These are phyloP conservation scores for Hymenoscyphus albidus DNA, from an alignment of 2,329 filamentous ascomycete species.

Conservation along the genomic window DNA sequence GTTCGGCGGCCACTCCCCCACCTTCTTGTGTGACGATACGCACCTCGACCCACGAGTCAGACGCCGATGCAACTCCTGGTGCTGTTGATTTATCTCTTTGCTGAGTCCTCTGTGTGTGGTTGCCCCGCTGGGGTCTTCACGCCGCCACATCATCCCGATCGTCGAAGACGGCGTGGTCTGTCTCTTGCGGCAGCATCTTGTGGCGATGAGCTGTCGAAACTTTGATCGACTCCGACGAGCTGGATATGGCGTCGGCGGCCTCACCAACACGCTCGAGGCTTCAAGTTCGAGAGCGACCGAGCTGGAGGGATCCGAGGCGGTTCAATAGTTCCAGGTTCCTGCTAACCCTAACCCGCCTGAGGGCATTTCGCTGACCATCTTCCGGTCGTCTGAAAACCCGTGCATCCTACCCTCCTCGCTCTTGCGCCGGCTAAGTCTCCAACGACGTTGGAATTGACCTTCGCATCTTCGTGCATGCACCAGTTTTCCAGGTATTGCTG, in stretches of 20 bases:
- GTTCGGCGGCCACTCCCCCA: neutral
- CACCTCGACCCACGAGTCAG: constrained; percentile 7
- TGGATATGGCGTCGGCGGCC: neutral
- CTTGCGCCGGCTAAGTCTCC: constrained; percentile 7
- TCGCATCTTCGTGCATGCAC: constrained; percentile 11
- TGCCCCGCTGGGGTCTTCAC: constrained; percentile 3
- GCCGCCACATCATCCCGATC: neutral
- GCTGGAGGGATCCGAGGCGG: neutral
- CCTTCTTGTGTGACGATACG: neutral
- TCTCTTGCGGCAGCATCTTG: constrained; percentile 1
- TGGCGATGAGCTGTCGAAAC: neutral
- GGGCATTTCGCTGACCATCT: neutral
- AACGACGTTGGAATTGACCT: constrained; percentile 10
- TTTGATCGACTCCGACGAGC: neutral
- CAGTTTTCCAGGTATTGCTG: neutral
- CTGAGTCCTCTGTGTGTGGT: neutral
- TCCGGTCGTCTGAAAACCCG: neutral
- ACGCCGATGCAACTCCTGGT: constrained; percentile 1
- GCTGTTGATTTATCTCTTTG: neutral
- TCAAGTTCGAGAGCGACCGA: neutral
- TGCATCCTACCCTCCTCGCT: neutral
- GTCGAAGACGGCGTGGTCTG: neutral
- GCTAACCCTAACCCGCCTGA: neutral
- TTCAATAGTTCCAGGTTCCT: constrained; percentile 3
- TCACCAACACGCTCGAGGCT: neutral